Base-by-base conservation (phyloP, 148 eudicot species). In the Vaccinium macrocarpon region DNA sequence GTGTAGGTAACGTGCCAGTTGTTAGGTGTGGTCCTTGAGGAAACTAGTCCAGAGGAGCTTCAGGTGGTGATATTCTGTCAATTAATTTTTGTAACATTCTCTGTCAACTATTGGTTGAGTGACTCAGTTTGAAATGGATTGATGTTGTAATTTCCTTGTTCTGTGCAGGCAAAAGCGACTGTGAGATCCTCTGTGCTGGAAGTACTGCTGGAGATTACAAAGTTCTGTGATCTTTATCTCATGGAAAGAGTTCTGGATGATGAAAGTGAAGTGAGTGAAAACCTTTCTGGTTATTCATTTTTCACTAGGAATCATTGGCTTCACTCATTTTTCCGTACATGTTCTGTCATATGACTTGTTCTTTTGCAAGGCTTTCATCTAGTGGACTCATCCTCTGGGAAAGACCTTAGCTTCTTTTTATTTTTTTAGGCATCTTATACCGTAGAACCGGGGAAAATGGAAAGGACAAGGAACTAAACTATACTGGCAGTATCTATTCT, bases 201-300 rank as follows among this genome's bases (percentile, higher is more conserved):
- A 88, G 92, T 96, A 55, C 77, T 96, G 85, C 84, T 93, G 90
- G 99, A 96, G 88, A 91, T 94, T 82, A 91, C 97, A 3, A 96
- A 96, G 79, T 92, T 87, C 81, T 92, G 94, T 86, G 98, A 96
- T 84, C 92, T 96, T 52, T 96, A 96, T 92, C 93, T 96, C 83
- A 92, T 96, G 99, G 99, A 96, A 85, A 88, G 90, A 86, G 97
- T 96, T 78, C 83, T 91, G 38, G 98, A 96, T 87, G 98, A 96
- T 91, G 99, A 96, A 88, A 94, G 94, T 75, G 97, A 94, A 87
- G 99, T 96, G 87, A 68, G 92, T 91, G 46, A 18, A n/a, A 72
- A 25, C 32, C 57, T 80, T 64, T 42, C 42, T 12, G 68, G 19
- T 21, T 76, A 10, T 81, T 57, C 81, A 13, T 64, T n/a, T 48